phyloP scores from a whole-genome alignment of 1,284 basidiomycete genomes.

The Trichosporon asahii region DNA sequence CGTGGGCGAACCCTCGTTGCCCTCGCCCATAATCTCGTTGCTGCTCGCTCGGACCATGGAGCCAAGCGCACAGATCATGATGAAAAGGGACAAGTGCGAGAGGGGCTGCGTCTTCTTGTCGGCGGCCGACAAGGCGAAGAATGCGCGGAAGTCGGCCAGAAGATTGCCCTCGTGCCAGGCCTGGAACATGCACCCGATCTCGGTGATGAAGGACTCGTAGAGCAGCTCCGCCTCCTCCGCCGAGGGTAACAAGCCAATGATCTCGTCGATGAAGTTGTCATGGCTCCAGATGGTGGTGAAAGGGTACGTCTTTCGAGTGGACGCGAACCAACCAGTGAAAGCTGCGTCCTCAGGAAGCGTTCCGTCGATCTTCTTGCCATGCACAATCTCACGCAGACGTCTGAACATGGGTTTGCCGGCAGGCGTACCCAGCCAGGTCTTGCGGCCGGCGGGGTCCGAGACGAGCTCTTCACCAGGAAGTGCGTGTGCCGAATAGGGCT shows the following conservation, averaged over 20 bases:
- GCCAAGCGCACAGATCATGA: slow-evolving; percentile 50
- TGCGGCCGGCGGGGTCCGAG: slow-evolving; percentile 36
- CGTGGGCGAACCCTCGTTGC: not conserved
- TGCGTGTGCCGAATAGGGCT: slow-evolving; percentile 39
- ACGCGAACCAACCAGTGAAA: slow-evolving; percentile 49
- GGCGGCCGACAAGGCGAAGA: slow-evolving; percentile 40
- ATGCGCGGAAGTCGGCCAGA: slow-evolving; percentile 39
- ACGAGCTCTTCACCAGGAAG: slow-evolving; percentile 47
- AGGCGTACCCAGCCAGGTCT: slow-evolving; percentile 43
- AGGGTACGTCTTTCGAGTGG: slow-evolving; percentile 50
- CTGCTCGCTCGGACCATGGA: slow-evolving; percentile 46
- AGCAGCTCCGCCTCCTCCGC: slow-evolving; percentile 45
- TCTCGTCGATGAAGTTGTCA: slow-evolving; percentile 50
- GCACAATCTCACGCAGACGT: slow-evolving; percentile 23
- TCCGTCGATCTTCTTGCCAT: slow-evolving; percentile 28
- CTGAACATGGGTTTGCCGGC: slow-evolving; percentile 46
- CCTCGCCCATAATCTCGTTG: slow-evolving; percentile 44
- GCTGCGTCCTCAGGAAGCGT: slow-evolving; percentile 45
- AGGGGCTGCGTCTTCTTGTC: slow-evolving; percentile 47
- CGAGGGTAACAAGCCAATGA: slow-evolving; percentile 46
- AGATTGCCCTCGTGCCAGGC: slow-evolving; percentile 48
- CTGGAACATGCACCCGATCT: slow-evolving; percentile 44
- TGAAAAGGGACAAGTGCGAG: slow-evolving; percentile 42
- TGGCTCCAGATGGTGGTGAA: slow-evolving; percentile 54
- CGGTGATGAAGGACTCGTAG: slow-evolving; percentile 40